These are phyloP conservation scores for Kodamaea hsintzibuensis DNA, from an alignment of 805 yeast species.

Conservation along the genomic window DNA sequence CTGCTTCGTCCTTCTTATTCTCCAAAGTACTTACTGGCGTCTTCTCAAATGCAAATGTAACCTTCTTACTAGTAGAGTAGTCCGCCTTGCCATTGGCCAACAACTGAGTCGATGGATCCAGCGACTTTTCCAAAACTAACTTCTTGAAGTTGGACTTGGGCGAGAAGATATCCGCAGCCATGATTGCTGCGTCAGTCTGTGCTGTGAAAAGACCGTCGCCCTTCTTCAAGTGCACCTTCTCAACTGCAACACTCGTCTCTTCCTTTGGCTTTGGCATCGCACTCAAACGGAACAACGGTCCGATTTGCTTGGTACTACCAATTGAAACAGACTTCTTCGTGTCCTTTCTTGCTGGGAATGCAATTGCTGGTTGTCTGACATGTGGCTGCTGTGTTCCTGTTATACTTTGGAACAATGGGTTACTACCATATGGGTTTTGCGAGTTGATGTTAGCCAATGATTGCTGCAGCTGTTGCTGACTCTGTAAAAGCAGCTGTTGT, in stretches of 20 bases:
- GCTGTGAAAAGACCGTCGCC: constrained; percentile 33
- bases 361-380: constrained; percentile 17
- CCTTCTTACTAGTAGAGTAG: constrained; percentile 27
- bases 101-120: constrained; percentile 11
- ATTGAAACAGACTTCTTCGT: constrained; percentile 62
- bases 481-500: constrained; percentile 14
- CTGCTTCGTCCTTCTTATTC: constrained; percentile 6
- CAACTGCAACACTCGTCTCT: background rate
- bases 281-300: constrained; percentile 48
- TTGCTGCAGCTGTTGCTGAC: constrained; percentile 22
- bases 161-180: constrained; percentile 69
- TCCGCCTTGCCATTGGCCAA: constrained; percentile 7
- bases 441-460: constrained; percentile 31
- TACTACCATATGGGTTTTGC: constrained; percentile 74
- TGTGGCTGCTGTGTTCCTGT: constrained; percentile 39
- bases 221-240: constrained; percentile 5
- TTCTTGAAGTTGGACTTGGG: constrained; percentile 57
- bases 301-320: constrained; percentile 55
- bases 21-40: background rate
- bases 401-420: constrained; percentile 61
- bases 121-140: constrained; percentile 52
- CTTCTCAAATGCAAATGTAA: constrained; percentile 29
- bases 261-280: constrained; percentile 18
- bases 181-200: constrained; percentile 64
- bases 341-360: constrained; percentile 20